These are phyloP conservation scores for Ormosia emarginata DNA, from an alignment of 306 rosid genomes.

Conservation along the genomic window DNA sequence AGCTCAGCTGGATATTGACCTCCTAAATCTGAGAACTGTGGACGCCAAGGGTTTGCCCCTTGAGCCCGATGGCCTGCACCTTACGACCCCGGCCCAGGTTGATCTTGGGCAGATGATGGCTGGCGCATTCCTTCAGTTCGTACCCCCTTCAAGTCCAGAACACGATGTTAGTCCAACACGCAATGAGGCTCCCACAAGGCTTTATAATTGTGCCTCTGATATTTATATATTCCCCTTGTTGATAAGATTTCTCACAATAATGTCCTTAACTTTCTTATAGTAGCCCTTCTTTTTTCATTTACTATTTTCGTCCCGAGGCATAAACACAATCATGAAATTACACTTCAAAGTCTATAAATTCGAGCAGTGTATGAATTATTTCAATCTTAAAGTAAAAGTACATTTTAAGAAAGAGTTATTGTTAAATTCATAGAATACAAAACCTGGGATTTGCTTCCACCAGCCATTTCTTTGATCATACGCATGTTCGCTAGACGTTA, in stretches of 20 bases:
- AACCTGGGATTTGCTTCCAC: background rate
- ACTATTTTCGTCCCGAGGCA: background rate
- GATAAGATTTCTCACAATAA: background rate
- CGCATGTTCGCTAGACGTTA: background rate
- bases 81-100: slow-evolving; percentile 52
- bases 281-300: background rate
- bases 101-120: slow-evolving; percentile 58
- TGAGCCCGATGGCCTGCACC: slow-evolving; percentile 60
- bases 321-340: background rate
- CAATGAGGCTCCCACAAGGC: background rate
- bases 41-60: slow-evolving; percentile 57
- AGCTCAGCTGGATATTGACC: slow-evolving; percentile 57
- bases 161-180: background rate
- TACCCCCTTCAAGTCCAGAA: slow-evolving; percentile 19
- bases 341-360: background rate
- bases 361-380: background rate
- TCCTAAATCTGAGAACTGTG: slow-evolving; percentile 49
- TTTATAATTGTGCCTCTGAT: background rate
- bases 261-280: background rate
- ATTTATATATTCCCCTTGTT: background rate
- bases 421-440: background rate
- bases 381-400: background rate
- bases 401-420: background rate
- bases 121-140: slow-evolving; percentile 44
- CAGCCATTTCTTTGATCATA: background rate